Conservation (phyloP, 2,329 filamentous ascomycete species). For the Nothophoma quercina region DNA sequence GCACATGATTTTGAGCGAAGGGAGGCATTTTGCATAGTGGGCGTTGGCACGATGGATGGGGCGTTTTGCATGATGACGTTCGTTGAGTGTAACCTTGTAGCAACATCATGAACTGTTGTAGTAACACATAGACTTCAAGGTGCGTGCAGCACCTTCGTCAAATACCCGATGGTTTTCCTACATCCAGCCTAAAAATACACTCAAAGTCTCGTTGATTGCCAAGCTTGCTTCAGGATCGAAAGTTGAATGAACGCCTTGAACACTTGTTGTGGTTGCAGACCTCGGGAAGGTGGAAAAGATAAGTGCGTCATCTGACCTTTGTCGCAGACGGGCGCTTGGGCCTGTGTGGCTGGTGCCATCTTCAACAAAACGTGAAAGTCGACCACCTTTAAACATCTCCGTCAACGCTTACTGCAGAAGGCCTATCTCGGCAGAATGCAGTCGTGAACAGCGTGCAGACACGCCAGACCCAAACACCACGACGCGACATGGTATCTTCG, state of each 20-base stretch:
- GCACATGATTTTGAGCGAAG: conserved; percentile 4
- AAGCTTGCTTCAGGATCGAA: no score
- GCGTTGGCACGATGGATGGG: conserved; percentile 17
- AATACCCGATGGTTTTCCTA: not conserved
- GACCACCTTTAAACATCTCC: not conserved
- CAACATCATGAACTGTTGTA: conserved; percentile 10
- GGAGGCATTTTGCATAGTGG: conserved; percentile 15
- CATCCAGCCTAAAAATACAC: not conserved
- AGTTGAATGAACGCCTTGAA: not conserved
- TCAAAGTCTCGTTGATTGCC: no score
- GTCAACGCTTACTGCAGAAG: conserved; percentile 10
- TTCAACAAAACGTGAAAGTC: conserved; percentile 14
- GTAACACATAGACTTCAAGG: conserved; percentile 7
- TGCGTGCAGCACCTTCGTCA: not conserved
- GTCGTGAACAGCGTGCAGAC: conserved; percentile 11
- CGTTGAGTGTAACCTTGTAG: conserved; percentile 20
- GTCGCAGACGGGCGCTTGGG: conserved; percentile 14
- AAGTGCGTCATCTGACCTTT: conserved; percentile 34
- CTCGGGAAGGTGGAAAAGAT: conserved; percentile 1
- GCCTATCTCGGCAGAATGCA: conserved; percentile 1
- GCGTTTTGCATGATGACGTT: conserved; percentile 21
- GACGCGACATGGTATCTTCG: conserved; percentile 25
- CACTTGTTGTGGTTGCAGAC: not conserved
- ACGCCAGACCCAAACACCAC: conserved; percentile 16
- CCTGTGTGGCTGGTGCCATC: conserved; percentile 18